Evolutionary conservation across 495 filamentous ascomycete species (phyloP), one percentile per base, ranked within the genome.

Genomic region (Hypoxylon rickii): DNA sequence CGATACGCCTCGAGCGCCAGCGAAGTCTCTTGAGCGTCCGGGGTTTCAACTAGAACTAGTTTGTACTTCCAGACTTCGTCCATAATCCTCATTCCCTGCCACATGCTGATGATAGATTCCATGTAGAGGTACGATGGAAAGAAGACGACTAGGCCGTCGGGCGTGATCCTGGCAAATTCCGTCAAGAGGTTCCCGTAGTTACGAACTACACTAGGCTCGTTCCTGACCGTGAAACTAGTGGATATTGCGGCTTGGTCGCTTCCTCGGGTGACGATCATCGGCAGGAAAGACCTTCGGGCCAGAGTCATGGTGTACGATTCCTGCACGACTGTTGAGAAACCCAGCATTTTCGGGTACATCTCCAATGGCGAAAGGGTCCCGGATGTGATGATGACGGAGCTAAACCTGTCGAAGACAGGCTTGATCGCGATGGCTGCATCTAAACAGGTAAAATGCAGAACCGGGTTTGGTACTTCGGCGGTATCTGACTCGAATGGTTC

Each of bases 1-100:
- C 95, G 89, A 70, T 96, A 99, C 0, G 93, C 96, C 69, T 99
- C 95, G 8, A 99, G 80, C 0, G 95, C 95, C 1, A 99, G 81
- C 0, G 90, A 94, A 0, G 95, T 97, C 71, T 99, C 95, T 74
- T 97, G 95, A 0, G 89, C 87, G 73, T 99, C 95, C 0, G 95
- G 95, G 0, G 95, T 99, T 75, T 99, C 95, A 57, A 97, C 93
- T 5, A 97, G 81, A 68, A 99, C 96, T 55, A 99, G 81, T 71
- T 99, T 99, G 76, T 96, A 96, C 73, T 96, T 96, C 95, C 94
- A 99, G 36, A 99, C 92, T 67, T 92, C 87, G 75, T 99, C 94
- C 29, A 99, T 74, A 52, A 96, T 96, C 36, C 90, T 90, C 90
- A 97, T 96, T 51, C 90, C 89, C 67, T 97, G 94, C 95, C 95